These are phyloP conservation scores for Amaranthus cruentus DNA, from an alignment of 148 eudicot species.

Conservation along the genomic window DNA sequence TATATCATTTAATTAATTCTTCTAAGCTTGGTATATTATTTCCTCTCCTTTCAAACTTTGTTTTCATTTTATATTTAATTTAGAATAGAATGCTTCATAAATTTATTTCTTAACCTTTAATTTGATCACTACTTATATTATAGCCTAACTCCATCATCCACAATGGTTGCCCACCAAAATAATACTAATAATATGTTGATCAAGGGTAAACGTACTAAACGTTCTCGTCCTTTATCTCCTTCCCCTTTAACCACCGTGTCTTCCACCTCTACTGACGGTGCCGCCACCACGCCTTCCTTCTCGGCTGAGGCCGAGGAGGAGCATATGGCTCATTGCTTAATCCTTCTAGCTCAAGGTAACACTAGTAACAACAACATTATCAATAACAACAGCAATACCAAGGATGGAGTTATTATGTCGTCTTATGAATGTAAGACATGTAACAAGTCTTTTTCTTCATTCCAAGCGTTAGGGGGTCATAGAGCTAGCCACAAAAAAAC, in stretches of 20 bases:
- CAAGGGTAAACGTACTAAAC: slow-evolving; percentile 69
- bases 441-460: slow-evolving; percentile 37
- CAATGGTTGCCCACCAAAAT: slow-evolving; percentile 23
- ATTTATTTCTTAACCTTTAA: slow-evolving; percentile 11
- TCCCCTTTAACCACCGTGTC: slow-evolving; percentile 32
- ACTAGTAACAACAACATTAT: not conserved
- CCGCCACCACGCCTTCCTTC: not conserved
- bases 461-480: slow-evolving; percentile 57
- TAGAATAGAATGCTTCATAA: too few species aligned
- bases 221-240: slow-evolving; percentile 47
- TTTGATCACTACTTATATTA: slow-evolving; percentile 12
- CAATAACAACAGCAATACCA: not conserved
- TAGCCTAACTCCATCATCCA: slow-evolving; percentile 4
- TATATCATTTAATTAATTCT: too few species aligned
- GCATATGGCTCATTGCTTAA: slow-evolving; percentile 77
- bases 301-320: slow-evolving; percentile 34
- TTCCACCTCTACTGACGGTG: slow-evolving; percentile 22
- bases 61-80: too few species aligned
- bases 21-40: slow-evolving; percentile 4
- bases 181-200: slow-evolving; percentile 20
- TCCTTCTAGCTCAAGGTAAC: slow-evolving; percentile 63
- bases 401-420: slow-evolving; percentile 5
- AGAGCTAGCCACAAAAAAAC: slow-evolving; percentile 52
- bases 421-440: slow-evolving; percentile 36
- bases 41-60: not conserved